Conservation (phyloP, 768 basidiomycete species). For the Serendipita indica region DNA sequence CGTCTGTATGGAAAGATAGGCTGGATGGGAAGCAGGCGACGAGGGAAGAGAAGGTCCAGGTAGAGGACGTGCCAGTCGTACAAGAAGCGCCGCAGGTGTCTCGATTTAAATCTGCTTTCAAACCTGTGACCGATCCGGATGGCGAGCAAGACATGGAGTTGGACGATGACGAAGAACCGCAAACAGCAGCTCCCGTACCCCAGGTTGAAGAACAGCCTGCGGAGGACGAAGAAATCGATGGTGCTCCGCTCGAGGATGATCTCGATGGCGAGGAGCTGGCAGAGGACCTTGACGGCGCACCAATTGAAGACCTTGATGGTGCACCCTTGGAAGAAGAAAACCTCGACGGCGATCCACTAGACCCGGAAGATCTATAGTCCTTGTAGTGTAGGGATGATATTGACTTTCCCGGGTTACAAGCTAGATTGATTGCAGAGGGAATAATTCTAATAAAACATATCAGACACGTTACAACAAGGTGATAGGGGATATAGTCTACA, state of each 20-base stretch:
- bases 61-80: constrained; percentile 21
- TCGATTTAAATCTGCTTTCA: constrained; percentile 67
- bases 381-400: constrained; percentile 20
- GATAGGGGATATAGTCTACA: too few species aligned
- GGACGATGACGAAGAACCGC: constrained; percentile 10
- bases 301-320: constrained; percentile 36
- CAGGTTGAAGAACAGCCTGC: constrained; percentile 23
- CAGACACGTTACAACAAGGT: too few species aligned
- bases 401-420: too few species aligned
- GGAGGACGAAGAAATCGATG: constrained; percentile 26
- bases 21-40: constrained; percentile 20
- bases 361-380: constrained; percentile 1
- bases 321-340: constrained; percentile 19
- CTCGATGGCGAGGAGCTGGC: constrained; percentile 21
- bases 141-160: constrained; percentile 25
- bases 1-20: constrained; percentile 57
- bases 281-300: constrained; percentile 25
- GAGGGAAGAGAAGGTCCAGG: constrained; percentile 21
- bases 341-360: constrained; percentile 12
- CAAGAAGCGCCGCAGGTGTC: constrained; percentile 28
- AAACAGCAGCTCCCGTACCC: neutral
- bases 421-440: too few species aligned
- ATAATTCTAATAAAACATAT: too few species aligned
- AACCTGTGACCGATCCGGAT: constrained; percentile 28
- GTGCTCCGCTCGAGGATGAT: constrained; percentile 14